Evolutionary conservation across 495 filamentous ascomycete genomes (phyloP).

Genomic region (Cercophora scortea): DNA sequence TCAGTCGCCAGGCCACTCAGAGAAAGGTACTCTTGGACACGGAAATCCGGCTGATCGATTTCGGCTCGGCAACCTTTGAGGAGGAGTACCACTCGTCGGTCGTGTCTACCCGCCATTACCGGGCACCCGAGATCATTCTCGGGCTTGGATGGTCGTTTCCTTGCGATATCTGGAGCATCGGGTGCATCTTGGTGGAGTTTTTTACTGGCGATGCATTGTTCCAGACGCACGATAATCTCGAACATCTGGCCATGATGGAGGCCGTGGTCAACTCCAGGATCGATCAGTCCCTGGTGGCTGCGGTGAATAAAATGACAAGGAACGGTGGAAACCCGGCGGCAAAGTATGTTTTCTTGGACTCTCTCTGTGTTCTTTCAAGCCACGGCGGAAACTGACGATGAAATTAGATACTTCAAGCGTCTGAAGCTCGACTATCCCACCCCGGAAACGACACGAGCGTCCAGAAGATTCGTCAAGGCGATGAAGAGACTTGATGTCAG

Average conservation of each 20-base stretch:
- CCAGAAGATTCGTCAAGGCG: constrained; percentile 83
- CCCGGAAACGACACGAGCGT: constrained; percentile 76
- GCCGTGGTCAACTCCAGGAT: constrained; percentile 68
- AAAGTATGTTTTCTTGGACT: constrained; percentile 54
- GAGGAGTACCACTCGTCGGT: constrained; percentile 98
- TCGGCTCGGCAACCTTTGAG: constrained; percentile 95
- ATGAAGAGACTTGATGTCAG: constrained; percentile 87
- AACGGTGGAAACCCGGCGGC: constrained; percentile 67
- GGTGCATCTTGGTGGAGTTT: constrained; percentile 98
- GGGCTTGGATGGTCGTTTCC: constrained; percentile 96
- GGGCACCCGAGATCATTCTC: constrained; percentile 94
- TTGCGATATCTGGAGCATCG: constrained; percentile 98
- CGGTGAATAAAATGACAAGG: constrained; percentile 60
- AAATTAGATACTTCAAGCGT: constrained; percentile 72
- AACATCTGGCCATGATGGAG: constrained; percentile 99
- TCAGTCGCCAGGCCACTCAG: constrained; percentile 70
- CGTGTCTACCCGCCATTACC: constrained; percentile 91
- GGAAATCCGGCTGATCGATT: constrained; percentile 95
- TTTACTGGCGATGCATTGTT: constrained; percentile 97
- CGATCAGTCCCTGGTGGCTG: constrained; percentile 65
- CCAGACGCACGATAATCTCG: constrained; percentile 96
- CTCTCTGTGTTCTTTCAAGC: background rate
- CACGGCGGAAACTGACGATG: constrained; percentile 16
- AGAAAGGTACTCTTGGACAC: constrained; percentile 85
- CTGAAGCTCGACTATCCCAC: constrained; percentile 83